A percentile compares a stretch with the other conserved stretches of the same genome.
Conservation (phyloP, 179 eudicot species). For the Gypsophila paniculata region DNA sequence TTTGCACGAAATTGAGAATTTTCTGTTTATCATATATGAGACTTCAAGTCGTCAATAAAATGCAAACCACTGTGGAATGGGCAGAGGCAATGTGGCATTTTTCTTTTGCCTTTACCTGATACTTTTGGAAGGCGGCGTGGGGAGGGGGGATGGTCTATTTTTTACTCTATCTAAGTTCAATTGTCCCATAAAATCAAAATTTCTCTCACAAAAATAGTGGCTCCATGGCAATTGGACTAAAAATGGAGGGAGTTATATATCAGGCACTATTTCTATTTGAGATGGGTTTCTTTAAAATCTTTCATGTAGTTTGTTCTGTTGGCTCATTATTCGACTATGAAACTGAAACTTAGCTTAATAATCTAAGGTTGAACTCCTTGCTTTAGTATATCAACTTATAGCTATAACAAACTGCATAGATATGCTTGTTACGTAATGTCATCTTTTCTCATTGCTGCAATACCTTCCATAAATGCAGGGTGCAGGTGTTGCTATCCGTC, state of each 20-base stretch:
- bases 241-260: too few relatives aligned
- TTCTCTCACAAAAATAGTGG: too few relatives aligned
- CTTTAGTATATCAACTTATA: neutral
- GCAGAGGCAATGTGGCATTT: neutral
- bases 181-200: too few relatives aligned
- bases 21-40: conserved; percentile 1
- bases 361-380: neutral
- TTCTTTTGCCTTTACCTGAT: neutral
- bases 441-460: neutral
- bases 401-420: neutral
- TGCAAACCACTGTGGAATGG: conserved; percentile 1
- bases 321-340: neutral
- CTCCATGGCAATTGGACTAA: too few relatives aligned
- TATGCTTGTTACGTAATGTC: neutral
- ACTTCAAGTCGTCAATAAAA: conserved; percentile 11
- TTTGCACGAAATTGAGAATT: conserved; percentile 24
- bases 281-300: neutral
- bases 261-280: too few relatives aligned
- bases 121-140: neutral
- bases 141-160: neutral
- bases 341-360: neutral
- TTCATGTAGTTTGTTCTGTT: neutral
- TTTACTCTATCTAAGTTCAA: neutral
- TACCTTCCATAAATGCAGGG: conserved; percentile 47
- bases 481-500: conserved; percentile 80